Conservation (phyloP, 805 yeast genomes). For the Wickerhamiella brachini region DNA sequence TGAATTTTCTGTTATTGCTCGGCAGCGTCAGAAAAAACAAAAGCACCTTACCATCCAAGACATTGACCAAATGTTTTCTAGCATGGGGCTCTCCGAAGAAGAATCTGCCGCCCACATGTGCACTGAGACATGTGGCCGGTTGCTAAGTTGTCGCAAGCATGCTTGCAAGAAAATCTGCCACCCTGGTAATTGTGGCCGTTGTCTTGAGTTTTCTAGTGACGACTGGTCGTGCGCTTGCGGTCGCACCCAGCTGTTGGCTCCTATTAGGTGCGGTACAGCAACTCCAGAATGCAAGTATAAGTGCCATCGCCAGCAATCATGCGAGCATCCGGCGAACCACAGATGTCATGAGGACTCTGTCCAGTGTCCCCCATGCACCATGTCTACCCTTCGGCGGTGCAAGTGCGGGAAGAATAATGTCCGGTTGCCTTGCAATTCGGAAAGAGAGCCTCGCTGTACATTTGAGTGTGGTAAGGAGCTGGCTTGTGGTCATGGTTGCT, state of each 20-base stretch:
- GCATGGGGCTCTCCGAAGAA: constrained; percentile 4
- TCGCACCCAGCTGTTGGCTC: constrained; percentile 19
- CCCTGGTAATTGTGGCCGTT: constrained; percentile 23
- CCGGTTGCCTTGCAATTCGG: constrained; percentile 50
- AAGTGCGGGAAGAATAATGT: constrained; percentile 45
- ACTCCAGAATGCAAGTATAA: constrained; percentile 18
- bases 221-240: constrained; percentile 24
- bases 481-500: constrained; percentile 40
- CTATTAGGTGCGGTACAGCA: constrained; percentile 22
- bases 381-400: constrained; percentile 37
- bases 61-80: neutral
- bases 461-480: constrained; percentile 39
- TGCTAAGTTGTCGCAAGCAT: constrained; percentile 21
- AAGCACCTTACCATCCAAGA: neutral
- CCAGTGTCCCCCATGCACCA: constrained; percentile 13
- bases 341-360: constrained; percentile 11
- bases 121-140: constrained; percentile 16
- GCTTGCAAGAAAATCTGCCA: constrained; percentile 20
- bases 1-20: neutral
- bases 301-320: constrained; percentile 17
- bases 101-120: constrained; percentile 21
- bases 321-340: constrained; percentile 22
- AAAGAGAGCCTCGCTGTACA: constrained; percentile 46
- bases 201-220: constrained; percentile 20
- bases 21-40: constrained; percentile 4